phyloP scores from a whole-genome alignment of 225 moss, liverwort and hornwort species.

The Antitrichia curtipendula region DNA sequence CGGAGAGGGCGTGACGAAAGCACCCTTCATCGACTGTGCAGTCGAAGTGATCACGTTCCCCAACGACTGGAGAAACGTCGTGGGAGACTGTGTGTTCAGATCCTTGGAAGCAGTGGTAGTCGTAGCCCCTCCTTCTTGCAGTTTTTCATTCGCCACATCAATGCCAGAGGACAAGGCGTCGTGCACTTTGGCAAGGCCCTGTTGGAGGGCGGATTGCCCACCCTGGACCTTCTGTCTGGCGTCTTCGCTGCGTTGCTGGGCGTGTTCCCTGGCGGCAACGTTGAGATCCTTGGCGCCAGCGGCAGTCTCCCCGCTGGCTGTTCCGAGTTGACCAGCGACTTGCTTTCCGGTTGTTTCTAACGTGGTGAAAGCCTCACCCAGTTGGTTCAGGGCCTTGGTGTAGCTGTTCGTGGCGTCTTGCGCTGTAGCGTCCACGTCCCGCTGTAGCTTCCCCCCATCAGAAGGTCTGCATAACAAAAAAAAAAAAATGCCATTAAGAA shows the following conservation, averaged over 20 bases:
- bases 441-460: slow-evolving; percentile 5
- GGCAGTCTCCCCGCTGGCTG: neutral
- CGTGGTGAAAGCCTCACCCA: slow-evolving; percentile 1
- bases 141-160: slow-evolving; percentile 14
- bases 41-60: slow-evolving; percentile 12
- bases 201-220: slow-evolving; percentile 22
- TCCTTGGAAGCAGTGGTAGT: neutral
- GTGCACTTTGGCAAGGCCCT: slow-evolving; percentile 26
- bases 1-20: slow-evolving; percentile 9
- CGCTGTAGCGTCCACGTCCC: slow-evolving; percentile 8
- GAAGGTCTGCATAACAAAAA: neutral
- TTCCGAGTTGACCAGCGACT: neutral
- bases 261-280: slow-evolving; percentile 13
- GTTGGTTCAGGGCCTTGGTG: slow-evolving; percentile 10
- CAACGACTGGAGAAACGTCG: slow-evolving; percentile 18
- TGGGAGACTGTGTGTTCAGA: neutral
- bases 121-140: neutral
- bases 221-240: neutral
- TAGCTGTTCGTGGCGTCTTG: slow-evolving; percentile 30
- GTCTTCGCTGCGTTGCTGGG: slow-evolving; percentile 7
- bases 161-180: slow-evolving; percentile 18
- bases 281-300: neutral
- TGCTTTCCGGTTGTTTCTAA: slow-evolving; percentile 6
- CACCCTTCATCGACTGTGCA: slow-evolving; percentile 24
- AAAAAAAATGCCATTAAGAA: neutral